Evolutionary conservation across 2,329 filamentous ascomycete genomes (phyloP).

Genomic region (Teratosphaeria destructans): DNA sequence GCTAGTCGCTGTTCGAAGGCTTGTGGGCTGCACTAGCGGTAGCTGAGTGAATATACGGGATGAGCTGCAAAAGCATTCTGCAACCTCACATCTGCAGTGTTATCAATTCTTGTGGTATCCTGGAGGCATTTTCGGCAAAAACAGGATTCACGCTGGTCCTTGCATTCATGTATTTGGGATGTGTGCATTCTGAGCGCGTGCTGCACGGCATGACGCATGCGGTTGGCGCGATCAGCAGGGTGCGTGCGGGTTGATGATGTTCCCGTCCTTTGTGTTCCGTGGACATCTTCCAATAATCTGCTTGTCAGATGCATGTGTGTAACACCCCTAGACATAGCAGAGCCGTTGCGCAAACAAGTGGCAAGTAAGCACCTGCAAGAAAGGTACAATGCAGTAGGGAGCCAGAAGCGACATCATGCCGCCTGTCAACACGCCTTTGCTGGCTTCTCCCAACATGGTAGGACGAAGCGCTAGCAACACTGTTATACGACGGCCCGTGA

Average conservation of each 20-base stretch:
- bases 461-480: neutral
- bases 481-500: too few relatives aligned
- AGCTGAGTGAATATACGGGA: neutral
- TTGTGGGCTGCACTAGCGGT: neutral
- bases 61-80: neutral
- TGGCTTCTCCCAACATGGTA: neutral
- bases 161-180: neutral
- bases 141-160: neutral
- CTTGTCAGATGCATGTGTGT: neutral
- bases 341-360: too few relatives aligned
- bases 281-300: neutral
- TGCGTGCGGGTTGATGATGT: neutral
- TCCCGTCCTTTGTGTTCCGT: neutral
- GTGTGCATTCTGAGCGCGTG: neutral
- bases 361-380: neutral
- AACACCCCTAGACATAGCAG: neutral
- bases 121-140: neutral
- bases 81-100: neutral
- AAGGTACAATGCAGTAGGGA: neutral
- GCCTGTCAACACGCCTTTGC: constrained; percentile 1
- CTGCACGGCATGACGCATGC: neutral
- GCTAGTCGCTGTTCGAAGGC: constrained; percentile 1
- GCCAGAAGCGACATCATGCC: neutral
- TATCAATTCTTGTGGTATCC: neutral
- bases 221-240: neutral